Evolutionary conservation across 2,329 filamentous ascomycete genomes (phyloP), one percentile per base, ranked within the genome.

Genomic region (Botryotinia calthae): DNA sequence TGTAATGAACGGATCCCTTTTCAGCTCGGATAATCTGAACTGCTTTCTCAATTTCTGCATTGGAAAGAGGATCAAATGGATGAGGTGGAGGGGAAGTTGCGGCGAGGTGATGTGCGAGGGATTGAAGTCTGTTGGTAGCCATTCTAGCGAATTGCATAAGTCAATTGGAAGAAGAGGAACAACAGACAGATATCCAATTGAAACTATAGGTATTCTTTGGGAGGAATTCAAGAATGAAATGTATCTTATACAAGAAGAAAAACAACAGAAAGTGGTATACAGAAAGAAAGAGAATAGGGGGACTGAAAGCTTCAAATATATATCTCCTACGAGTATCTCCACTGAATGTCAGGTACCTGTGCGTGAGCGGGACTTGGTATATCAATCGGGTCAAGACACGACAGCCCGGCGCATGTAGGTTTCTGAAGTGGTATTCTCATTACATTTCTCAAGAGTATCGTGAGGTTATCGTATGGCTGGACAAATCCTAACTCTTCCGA

Each of bases 31-130:
- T 86, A 46, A 93, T 84, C 1, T 87, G 83, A 68, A 94, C 91
- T 10, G 90, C 89, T 31, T 87, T 83, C 78, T 92, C 90, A 77
- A 97, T 97, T 82, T 97, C 94, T 2, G 85, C 82, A 16, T 87
- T 85, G 16, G 87, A 87, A 63, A 97, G 89, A 70, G 94, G 94
- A 79, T 97, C 94, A 76, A 96, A 87, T 9, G 94, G 94, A 79
- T 97, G 90, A 51, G 87, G 86, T 67, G 85, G 84, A 54, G 84
- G 84, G 79, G 73, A 62, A 40, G 86, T 84, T 72, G 87, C 88
- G 70, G 85, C 87, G 78, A 92, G 82, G 78, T 91, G 90, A 71
- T 86, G 84, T 76, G 88, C 84, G 79, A 91, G 84, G 79, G 90
- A 89, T 82, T 89, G 88, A 63, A 91, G 83, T 77, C 89, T 86